These are phyloP conservation scores for Teunomyces funiuensis DNA, from an alignment of 805 yeast genomes.

Conservation along the genomic window DNA sequence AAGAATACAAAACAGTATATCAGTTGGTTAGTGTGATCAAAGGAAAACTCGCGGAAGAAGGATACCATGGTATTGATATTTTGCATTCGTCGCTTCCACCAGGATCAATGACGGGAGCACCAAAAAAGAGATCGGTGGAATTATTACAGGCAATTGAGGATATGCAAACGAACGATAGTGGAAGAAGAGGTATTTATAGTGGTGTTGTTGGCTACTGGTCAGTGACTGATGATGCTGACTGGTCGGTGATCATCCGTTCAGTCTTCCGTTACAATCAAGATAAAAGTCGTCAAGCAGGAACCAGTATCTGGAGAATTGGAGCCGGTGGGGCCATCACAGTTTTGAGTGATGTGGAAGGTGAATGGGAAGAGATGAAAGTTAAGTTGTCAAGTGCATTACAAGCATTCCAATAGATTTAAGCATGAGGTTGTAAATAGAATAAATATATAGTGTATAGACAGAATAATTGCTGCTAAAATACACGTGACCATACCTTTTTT, in stretches of 20 bases:
- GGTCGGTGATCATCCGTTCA: constrained; percentile 94
- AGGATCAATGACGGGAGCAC: constrained; percentile 99
- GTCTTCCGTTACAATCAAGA: constrained; percentile 65
- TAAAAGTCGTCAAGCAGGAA: constrained; percentile 19
- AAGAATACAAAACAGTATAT: constrained; percentile 86
- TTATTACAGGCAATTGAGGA: constrained; percentile 62
- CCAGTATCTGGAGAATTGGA: constrained; percentile 74
- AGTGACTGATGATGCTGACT: constrained; percentile 79
- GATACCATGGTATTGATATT: constrained; percentile 73
- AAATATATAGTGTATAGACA: background rate
- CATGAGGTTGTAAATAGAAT: background rate
- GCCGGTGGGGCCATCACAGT: constrained; percentile 99
- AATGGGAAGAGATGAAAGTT: constrained; percentile 87
- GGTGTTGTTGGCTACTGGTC: constrained; percentile 98
- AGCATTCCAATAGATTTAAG: constrained; percentile 44
- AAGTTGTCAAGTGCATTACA: constrained; percentile 81
- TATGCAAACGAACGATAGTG: constrained; percentile 36
- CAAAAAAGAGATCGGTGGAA: constrained; percentile 90
- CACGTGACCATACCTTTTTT: background rate
- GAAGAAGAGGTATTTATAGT: constrained; percentile 81
- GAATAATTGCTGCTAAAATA: background rate
- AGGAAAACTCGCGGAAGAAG: constrained; percentile 48
- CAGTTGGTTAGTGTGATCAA: constrained; percentile 88
- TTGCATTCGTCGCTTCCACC: constrained; percentile 85
- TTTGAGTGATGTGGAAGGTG: constrained; percentile 76